Conservation (phyloP, 495 filamentous ascomycete species). For the Aspergillus cavernicola region DNA sequence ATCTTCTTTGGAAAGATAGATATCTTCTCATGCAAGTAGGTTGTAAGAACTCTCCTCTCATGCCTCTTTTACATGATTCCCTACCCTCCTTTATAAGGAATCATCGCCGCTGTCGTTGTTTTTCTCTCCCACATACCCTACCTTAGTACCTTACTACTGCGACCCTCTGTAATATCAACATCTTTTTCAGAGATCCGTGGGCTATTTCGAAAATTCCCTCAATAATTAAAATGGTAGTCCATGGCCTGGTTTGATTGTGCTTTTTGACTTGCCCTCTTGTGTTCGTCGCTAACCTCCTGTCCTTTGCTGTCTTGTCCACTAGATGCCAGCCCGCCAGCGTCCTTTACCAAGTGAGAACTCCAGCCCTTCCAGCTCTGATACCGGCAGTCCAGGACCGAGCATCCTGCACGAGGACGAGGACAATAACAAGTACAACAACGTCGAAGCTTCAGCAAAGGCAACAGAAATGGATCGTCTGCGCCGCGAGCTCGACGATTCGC, state of each 20-base stretch:
- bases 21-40: no score
- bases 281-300: not conserved
- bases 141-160: no score
- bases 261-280: not conserved
- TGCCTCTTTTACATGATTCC: not conserved
- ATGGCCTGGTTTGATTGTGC: no score
- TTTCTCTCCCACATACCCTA: not conserved
- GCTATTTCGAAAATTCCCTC: no score
- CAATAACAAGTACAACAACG: not conserved
- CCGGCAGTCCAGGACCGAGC: not conserved
- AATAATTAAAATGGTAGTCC: not conserved
- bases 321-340: not conserved
- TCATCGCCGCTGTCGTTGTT: not conserved
- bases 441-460: not conserved
- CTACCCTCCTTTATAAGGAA: not conserved
- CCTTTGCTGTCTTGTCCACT: not conserved
- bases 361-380: not conserved
- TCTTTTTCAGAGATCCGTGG: no score
- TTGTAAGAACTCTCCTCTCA: not conserved
- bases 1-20: no score
- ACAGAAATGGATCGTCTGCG: not conserved
- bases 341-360: not conserved
- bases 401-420: not conserved
- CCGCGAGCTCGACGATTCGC: constrained; percentile 3
- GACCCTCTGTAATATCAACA: no score